Conservation (phyloP, 208 protist species). For the Trypanosoma lewisi region DNA sequence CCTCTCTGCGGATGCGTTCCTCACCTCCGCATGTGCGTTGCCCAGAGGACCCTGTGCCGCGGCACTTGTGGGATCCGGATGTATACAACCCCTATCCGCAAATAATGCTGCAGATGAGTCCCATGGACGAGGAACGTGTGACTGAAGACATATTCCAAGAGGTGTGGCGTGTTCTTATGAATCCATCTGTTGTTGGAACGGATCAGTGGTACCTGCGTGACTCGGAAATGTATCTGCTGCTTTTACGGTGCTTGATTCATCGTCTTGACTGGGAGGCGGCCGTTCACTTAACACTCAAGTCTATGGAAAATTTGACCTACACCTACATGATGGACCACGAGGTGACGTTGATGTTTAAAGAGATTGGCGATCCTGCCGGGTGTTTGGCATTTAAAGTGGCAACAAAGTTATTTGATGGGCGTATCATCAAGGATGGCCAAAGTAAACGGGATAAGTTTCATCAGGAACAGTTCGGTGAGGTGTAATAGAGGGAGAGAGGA, state of each 20-base stretch:
- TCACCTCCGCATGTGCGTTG: constrained; percentile 68
- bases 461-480: constrained; percentile 36
- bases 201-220: constrained; percentile 83
- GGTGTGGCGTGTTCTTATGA: constrained; percentile 70
- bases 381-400: constrained; percentile 87
- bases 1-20: constrained; percentile 43
- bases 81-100: constrained; percentile 87
- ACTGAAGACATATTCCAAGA: constrained; percentile 76
- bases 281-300: constrained; percentile 68
- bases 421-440: constrained; percentile 76
- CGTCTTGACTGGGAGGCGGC: constrained; percentile 87
- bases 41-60: constrained; percentile 47
- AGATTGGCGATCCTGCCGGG: constrained; percentile 83
- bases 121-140: constrained; percentile 27
- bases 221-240: constrained; percentile 78
- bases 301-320: constrained; percentile 68
- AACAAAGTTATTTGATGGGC: constrained; percentile 85
- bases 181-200: constrained; percentile 50
- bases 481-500: constrained; percentile 2
- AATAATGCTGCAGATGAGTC: constrained; percentile 32
- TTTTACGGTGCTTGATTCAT: constrained; percentile 78
- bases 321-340: constrained; percentile 87
- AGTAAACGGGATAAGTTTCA: constrained; percentile 53
- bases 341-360: constrained; percentile 71
- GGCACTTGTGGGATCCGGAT: constrained; percentile 67